Evolutionary conservation across 1,284 basidiomycete genomes (phyloP).

Genomic region (Xanthoconium separans): DNA sequence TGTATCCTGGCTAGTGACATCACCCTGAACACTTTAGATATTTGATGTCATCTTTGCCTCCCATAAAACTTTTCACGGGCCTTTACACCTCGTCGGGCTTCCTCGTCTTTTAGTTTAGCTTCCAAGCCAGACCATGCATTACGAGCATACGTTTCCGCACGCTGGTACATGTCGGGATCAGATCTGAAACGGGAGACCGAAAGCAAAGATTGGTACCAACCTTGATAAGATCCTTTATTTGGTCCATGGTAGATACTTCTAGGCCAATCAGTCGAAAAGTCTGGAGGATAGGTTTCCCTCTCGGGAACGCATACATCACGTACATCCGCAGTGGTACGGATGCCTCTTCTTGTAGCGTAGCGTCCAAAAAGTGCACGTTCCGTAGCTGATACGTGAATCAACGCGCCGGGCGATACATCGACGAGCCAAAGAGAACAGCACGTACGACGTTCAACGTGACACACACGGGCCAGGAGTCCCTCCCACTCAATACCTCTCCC

Average conservation of each 20-base stretch:
- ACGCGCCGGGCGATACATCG: neutral
- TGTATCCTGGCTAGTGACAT: neutral
- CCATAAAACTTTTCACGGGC: slow-evolving; percentile 40
- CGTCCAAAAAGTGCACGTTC: slow-evolving; percentile 65
- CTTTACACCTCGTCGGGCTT: slow-evolving; percentile 39
- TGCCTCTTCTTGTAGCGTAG: slow-evolving; percentile 62
- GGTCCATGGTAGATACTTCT: slow-evolving; percentile 47
- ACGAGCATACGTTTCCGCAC: slow-evolving; percentile 49
- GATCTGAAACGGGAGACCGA: neutral
- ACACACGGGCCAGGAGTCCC: slow-evolving; percentile 69
- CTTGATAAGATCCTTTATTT: slow-evolving; percentile 51
- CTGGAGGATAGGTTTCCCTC: slow-evolving; percentile 44
- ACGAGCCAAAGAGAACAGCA: slow-evolving; percentile 7
- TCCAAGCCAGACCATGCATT: slow-evolving; percentile 41
- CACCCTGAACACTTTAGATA: neutral
- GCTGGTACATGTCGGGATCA: slow-evolving; percentile 38
- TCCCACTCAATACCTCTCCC: slow-evolving; percentile 59
- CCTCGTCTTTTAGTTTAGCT: slow-evolving; percentile 46
- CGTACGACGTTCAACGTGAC: slow-evolving; percentile 73
- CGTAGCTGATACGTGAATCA: slow-evolving; percentile 39
- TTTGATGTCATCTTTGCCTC: slow-evolving; percentile 16
- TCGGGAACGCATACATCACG: slow-evolving; percentile 58
- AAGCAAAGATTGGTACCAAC: slow-evolving; percentile 34
- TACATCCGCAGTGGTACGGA: slow-evolving; percentile 57
- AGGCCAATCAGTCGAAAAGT: slow-evolving; percentile 61